Conservation (phyloP, 202 grass and related monocot species). For the Zizania palustris region DNA sequence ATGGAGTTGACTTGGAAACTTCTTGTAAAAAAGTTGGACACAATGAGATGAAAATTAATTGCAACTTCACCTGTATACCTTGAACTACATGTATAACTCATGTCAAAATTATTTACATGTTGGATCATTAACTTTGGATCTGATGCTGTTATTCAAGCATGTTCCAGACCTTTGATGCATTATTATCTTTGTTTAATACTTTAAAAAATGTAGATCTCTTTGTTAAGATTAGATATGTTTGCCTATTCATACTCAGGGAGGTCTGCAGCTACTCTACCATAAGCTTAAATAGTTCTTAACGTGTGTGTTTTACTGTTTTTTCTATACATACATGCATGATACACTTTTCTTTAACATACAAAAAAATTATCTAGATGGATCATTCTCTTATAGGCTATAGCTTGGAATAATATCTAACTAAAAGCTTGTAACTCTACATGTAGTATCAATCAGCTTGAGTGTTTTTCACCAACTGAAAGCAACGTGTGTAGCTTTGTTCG, state of each 20-base stretch:
- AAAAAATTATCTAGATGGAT: background rate
- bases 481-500: background rate
- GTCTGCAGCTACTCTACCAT: background rate
- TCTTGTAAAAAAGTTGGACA: conserved; percentile 2
- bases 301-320: background rate
- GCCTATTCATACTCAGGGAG: background rate
- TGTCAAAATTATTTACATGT: conserved; percentile 1
- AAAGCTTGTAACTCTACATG: background rate
- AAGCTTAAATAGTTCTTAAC: background rate
- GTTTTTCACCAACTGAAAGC: background rate
- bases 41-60: background rate
- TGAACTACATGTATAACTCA: background rate
- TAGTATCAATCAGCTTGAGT: background rate
- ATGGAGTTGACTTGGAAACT: background rate
- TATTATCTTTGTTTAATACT: conserved; percentile 2
- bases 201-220: background rate
- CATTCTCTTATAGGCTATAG: conserved; percentile 1
- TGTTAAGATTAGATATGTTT: conserved; percentile 10
- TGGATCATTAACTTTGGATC: background rate
- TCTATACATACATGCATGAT: background rate
- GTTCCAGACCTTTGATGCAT: background rate
- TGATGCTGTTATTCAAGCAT: background rate
- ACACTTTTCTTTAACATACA: background rate
- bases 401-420: background rate
- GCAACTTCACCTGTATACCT: conserved; percentile 9